Evolutionary conservation across 768 basidiomycete genomes (phyloP), one percentile per base, ranked within the genome.

Genomic region (Termitomyces sp.): DNA sequence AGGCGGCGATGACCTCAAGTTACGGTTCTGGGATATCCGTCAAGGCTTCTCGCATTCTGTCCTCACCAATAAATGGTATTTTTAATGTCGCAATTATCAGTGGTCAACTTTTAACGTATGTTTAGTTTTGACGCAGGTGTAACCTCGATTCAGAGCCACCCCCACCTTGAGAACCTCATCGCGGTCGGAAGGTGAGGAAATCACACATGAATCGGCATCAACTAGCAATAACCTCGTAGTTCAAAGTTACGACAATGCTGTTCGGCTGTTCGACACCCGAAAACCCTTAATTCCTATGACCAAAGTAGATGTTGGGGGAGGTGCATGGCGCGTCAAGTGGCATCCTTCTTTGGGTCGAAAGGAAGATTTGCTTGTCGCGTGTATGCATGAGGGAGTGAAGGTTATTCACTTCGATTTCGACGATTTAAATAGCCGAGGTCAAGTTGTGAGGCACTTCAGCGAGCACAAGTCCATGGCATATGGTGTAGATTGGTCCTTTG

Each of bases 351-450:
- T 76, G 2, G 61, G 65, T n/a, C 79, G 93, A 44, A 80, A 77
- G 58, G 64, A 79, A 37, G 90, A 95, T 64, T 76, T 98, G 2
- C 79, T 98, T 19, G 84, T 93, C n/a, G 97, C 95, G 0, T 93
- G 90, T 65, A 99, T 98, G 97, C 95, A 96, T 65, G 93, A 93
- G 59, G 95, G 96, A 10, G 95, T 93, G 79, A 97, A 97, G 66
- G 76, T 96, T 6, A 68, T 93, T 45, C 74, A 69, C 2, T 82
- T 90, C 60, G 68, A 65, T 5, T 80, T 90, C 55, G 70, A 66
- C 41, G 52, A 54, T 26, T 60, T 5, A 12, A 44, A 51, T 22
- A 59, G 58, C 19, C 62, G 37, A 32, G 67, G 53, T 22, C 44
- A 56, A 5, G 21, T 60, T 45, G 70, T 78, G 9, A 79, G 74